These are phyloP conservation scores for Mortierella sp. DNA, from an alignment of 371 early-diverging fungal genomes.

Conservation along the genomic window DNA sequence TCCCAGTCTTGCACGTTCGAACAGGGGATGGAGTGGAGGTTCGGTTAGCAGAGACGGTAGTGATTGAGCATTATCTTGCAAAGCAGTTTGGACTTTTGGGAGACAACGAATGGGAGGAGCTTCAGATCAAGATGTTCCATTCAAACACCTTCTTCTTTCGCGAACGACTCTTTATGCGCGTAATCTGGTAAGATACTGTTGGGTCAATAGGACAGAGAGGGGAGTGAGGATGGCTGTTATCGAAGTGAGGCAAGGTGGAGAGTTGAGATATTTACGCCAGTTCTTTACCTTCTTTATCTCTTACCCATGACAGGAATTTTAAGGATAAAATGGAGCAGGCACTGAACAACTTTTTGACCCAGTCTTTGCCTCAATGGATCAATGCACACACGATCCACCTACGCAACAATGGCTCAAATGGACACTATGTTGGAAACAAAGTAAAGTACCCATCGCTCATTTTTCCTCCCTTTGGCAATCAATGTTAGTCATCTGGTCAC, in stretches of 20 bases:
- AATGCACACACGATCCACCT: conserved; percentile 37
- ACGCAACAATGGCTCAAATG: conserved; percentile 42
- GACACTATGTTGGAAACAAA: conserved; percentile 43
- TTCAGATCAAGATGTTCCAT: conserved; percentile 33
- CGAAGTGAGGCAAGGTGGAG: no score
- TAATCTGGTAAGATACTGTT: conserved; percentile 23
- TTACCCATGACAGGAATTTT: conserved; percentile 17
- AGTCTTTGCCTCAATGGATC: conserved; percentile 27
- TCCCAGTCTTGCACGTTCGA: conserved; percentile 33
- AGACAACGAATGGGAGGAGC: conserved; percentile 45
- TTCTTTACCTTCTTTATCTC: neutral
- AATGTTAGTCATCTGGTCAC: neutral
- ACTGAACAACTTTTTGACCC: conserved; percentile 13
- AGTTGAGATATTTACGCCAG: neutral
- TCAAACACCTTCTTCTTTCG: conserved; percentile 29
- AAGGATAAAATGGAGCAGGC: conserved; percentile 37
- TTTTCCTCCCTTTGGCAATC: neutral
- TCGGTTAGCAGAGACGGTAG: conserved; percentile 17
- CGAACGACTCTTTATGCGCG: conserved; percentile 30
- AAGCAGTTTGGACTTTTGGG: conserved; percentile 37
- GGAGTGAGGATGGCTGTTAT: no score
- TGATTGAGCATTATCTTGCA: conserved; percentile 39
- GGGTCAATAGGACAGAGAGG: no score
- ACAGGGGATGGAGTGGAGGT: conserved; percentile 19
- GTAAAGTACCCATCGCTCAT: conserved; percentile 6